Conservation (phyloP, 345 rosid genomes). For the Camelina sativa region DNA sequence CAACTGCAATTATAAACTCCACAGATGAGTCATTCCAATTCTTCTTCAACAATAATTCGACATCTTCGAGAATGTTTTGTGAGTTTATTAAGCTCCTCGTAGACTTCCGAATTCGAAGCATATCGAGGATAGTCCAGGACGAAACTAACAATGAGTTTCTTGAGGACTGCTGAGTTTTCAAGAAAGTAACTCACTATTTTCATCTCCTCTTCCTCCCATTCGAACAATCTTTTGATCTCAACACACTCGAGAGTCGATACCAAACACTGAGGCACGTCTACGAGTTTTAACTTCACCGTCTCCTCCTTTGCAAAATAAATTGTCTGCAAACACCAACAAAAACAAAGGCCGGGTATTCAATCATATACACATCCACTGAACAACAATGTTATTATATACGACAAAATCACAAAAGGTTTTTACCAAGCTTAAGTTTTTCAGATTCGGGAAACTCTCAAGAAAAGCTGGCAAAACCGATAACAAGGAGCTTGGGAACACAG, state of each 20-base stretch:
- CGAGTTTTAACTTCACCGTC: not conserved
- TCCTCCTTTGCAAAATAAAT: not conserved
- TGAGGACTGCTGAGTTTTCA: constrained; percentile 25
- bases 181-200: constrained; percentile 28
- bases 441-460: constrained; percentile 18
- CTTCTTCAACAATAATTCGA: not conserved
- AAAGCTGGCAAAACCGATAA: not conserved
- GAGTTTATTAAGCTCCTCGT: constrained; percentile 10
- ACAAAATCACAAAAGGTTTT: not conserved
- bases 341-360: not conserved
- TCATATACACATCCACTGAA: not conserved
- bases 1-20: too few species aligned
- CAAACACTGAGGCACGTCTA: constrained; percentile 10
- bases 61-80: constrained; percentile 22
- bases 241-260: constrained; percentile 24
- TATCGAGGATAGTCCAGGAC: not conserved
- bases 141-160: constrained; percentile 12
- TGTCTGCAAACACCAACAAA: not conserved
- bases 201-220: constrained; percentile 19
- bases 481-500: not conserved
- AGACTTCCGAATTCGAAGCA: not conserved
- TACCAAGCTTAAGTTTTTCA: constrained; percentile 38
- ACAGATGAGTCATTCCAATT: too few species aligned
- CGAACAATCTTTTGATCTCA: not conserved
- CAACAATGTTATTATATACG: not conserved